A percentile compares a stretch with the other conserved stretches of the same genome.
phyloP scores from a whole-genome alignment of 495 filamentous ascomycete genomes.

The Penicillium bialowiezense region DNA sequence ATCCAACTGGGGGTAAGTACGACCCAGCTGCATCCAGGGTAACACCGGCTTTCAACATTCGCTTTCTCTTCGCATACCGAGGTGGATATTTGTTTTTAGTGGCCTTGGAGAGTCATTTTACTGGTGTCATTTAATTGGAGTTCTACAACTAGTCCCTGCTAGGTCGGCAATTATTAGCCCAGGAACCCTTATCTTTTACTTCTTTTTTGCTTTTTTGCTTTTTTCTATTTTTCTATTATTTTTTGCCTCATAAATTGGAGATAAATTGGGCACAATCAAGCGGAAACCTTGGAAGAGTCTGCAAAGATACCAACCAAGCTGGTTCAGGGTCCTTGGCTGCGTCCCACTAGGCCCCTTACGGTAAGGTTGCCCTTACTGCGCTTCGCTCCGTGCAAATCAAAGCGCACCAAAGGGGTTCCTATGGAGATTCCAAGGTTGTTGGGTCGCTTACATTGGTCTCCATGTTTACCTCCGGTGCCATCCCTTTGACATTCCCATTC shows the following conservation, averaged over 20 bases:
- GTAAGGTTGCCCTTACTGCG: background rate
- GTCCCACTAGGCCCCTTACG: background rate
- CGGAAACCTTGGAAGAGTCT: background rate
- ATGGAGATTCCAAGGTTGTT: too few species aligned
- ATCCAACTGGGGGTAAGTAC: background rate
- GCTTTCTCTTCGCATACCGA: background rate
- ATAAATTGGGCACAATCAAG: background rate
- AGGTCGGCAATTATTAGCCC: too few species aligned
- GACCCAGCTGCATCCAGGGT: background rate
- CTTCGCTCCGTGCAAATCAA: conserved; percentile 1
- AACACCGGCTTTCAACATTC: background rate
- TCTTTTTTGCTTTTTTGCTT: background rate
- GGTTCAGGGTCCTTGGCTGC: conserved; percentile 8
- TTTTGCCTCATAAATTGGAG: background rate
- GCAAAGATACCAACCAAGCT: background rate
- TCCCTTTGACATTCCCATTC: too few species aligned
- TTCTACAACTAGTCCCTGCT: too few species aligned
- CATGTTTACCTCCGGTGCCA: background rate
- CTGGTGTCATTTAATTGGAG: background rate
- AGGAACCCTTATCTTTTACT: too few species aligned
- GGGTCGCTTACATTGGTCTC: conserved; percentile 1
- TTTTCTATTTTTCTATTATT: background rate
- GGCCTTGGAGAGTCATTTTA: background rate
- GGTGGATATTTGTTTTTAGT: background rate
- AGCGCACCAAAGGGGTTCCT: background rate